Conservation (phyloP, 257 asterid species). For the Rubia yunnanensis region DNA sequence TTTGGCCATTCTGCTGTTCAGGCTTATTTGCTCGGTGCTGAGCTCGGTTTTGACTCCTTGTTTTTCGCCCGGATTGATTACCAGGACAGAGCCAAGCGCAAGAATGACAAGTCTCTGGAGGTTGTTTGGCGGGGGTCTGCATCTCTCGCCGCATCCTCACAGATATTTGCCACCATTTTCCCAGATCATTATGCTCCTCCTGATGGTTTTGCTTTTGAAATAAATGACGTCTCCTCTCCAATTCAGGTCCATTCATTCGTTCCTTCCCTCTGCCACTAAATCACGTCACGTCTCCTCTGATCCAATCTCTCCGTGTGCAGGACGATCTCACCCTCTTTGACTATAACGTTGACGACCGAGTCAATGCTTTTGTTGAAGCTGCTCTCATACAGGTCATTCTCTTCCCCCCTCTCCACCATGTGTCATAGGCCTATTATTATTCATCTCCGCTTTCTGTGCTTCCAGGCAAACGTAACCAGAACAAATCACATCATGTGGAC, state of each 20-base stretch:
- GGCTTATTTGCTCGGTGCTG: slow-evolving; percentile 77
- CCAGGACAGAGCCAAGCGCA: slow-evolving; percentile 72
- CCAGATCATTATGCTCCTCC: slow-evolving; percentile 68
- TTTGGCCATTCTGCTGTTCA: slow-evolving; percentile 87
- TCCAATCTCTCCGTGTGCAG: slow-evolving; percentile 25
- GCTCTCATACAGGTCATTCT: slow-evolving; percentile 55
- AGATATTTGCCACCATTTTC: slow-evolving; percentile 77
- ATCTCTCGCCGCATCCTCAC: slow-evolving; percentile 68
- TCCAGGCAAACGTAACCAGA: slow-evolving; percentile 62
- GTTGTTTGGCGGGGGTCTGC: slow-evolving; percentile 73
- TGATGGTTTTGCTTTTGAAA: slow-evolving; percentile 66
- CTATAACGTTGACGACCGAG: slow-evolving; percentile 66
- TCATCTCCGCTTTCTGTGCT: slow-evolving; percentile 5
- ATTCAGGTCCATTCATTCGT: slow-evolving; percentile 45
- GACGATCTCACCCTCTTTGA: slow-evolving; percentile 65
- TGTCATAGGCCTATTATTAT: not conserved
- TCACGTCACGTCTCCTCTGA: too few species aligned
- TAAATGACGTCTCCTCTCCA: slow-evolving; percentile 58
- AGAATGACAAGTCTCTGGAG: slow-evolving; percentile 54
- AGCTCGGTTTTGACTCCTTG: slow-evolving; percentile 77
- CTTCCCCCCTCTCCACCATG: not conserved
- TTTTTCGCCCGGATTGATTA: slow-evolving; percentile 76
- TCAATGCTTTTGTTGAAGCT: slow-evolving; percentile 69
- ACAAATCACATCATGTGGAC: slow-evolving; percentile 78
- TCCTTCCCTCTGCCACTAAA: not conserved